phyloP scores from a whole-genome alignment of 2,329 filamentous ascomycete species.

The Cladosporium sp. region DNA sequence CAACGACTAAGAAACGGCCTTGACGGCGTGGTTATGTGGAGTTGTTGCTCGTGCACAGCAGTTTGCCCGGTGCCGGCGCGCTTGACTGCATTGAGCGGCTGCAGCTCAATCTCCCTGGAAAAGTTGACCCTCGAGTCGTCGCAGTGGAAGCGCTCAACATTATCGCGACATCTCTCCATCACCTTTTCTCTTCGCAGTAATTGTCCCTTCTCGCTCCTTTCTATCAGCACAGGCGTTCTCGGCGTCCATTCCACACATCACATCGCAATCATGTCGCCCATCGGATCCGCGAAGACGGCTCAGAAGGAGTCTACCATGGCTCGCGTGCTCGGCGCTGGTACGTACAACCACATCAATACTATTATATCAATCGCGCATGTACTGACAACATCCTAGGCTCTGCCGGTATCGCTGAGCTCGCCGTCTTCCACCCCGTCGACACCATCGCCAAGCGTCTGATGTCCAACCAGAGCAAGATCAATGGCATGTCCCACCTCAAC shows the following conservation, averaged over 20 bases:
- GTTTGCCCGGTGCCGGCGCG: neutral
- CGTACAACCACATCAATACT: conserved; percentile 26
- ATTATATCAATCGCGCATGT: neutral
- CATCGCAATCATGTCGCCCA: conserved; percentile 17
- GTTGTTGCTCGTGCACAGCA: neutral
- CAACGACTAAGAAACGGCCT: neutral
- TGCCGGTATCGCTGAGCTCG: conserved; percentile 88
- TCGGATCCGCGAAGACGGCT: conserved; percentile 54
- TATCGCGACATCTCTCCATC: neutral
- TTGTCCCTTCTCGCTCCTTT: conserved; percentile 11
- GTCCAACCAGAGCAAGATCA: conserved; percentile 87
- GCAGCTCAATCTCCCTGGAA: neutral
- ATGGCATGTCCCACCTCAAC: conserved; percentile 69
- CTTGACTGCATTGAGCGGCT: neutral
- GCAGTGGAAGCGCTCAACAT: conserved; percentile 13
- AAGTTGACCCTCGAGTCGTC: conserved; percentile 9
- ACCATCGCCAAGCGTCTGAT: conserved; percentile 98
- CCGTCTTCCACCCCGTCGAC: conserved; percentile 94
- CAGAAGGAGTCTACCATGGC: conserved; percentile 90
- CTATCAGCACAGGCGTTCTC: conserved; percentile 12
- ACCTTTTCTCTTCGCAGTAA: neutral
- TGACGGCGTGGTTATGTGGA: neutral
- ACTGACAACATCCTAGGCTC: conserved; percentile 60
- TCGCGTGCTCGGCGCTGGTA: conserved; percentile 89
- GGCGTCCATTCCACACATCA: conserved; percentile 14